Percentiles rank a stretch among this genome's conserved stretches.
Evolutionary conservation across 2,329 filamentous ascomycete species (phyloP).

Genomic region (Chrysoporthe deuterocubensis): DNA sequence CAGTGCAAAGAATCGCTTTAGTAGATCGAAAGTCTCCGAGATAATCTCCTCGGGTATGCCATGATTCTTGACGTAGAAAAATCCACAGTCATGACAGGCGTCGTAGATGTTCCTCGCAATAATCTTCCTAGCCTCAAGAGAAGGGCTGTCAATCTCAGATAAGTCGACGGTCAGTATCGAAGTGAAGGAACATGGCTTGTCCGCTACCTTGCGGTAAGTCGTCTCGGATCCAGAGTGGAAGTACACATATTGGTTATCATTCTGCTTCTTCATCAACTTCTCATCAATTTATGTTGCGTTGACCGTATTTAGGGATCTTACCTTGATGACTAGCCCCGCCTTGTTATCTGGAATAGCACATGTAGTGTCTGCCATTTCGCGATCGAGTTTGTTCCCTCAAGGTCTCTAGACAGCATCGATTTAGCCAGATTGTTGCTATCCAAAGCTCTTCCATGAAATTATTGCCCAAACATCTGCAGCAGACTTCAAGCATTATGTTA

Average conservation of each 20-base stretch:
- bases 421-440: background rate
- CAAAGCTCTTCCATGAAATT: background rate
- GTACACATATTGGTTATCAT: conserved; percentile 37
- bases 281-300: background rate
- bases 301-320: background rate
- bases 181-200: conserved; percentile 36
- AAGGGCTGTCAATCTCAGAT: conserved; percentile 32
- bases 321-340: background rate
- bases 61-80: conserved; percentile 41
- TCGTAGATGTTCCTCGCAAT: conserved; percentile 35
- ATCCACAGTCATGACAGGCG: conserved; percentile 36
- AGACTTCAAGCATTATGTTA: background rate
- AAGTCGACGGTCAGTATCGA: conserved; percentile 41
- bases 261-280: background rate
- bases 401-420: background rate
- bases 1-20: conserved; percentile 39
- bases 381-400: background rate
- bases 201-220: conserved; percentile 37
- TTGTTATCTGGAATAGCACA: background rate
- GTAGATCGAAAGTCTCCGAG: conserved; percentile 33
- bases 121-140: conserved; percentile 30
- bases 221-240: conserved; percentile 39
- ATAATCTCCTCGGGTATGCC: conserved; percentile 34
- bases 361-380: conserved; percentile 9
- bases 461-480: background rate